These are phyloP conservation scores for Tetratostichococcus sp. DNA, from an alignment of 139 green algal species.

Conservation along the genomic window DNA sequence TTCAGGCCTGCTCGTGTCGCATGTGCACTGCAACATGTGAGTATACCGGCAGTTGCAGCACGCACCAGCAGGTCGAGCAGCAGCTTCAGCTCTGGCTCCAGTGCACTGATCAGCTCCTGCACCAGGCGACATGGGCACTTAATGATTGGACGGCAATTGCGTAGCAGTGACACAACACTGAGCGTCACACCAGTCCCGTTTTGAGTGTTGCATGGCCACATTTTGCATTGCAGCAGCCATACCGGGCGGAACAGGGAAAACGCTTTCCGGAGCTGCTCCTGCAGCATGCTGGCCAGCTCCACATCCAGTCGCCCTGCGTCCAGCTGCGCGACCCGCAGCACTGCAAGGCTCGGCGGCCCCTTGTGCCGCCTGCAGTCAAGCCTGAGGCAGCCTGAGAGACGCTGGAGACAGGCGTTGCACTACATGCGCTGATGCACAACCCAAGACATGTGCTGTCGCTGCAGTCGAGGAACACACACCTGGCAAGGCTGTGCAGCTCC, in stretches of 20 bases:
- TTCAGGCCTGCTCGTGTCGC: no score
- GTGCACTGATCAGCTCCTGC: constrained; percentile 8
- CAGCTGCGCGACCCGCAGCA: constrained; percentile 77
- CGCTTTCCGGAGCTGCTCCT: constrained; percentile 69
- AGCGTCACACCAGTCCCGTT: no score
- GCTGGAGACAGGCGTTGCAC: no score
- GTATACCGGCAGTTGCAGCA: background rate
- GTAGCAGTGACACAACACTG: no score
- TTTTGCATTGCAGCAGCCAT: background rate
- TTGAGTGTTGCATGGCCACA: no score
- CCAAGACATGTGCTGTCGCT: no score
- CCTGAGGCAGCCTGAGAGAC: no score
- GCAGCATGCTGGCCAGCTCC: constrained; percentile 73
- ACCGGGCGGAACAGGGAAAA: constrained; percentile 62
- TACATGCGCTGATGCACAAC: no score
- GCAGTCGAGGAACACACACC: no score
- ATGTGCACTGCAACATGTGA: no score
- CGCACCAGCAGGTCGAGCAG: constrained; percentile 48
- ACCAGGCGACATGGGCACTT: constrained; percentile 2
- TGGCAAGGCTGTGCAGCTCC: background rate
- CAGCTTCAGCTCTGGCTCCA: constrained; percentile 55
- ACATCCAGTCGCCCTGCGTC: constrained; percentile 75
- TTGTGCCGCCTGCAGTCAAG: constrained; percentile 9
- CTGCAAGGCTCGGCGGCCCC: constrained; percentile 14
- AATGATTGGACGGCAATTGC: no score